A percentile compares a stretch with the other conserved stretches of the same genome.
phyloP scores from a whole-genome alignment of 208 protist genomes.

The Acanthamoeba royreba region DNA sequence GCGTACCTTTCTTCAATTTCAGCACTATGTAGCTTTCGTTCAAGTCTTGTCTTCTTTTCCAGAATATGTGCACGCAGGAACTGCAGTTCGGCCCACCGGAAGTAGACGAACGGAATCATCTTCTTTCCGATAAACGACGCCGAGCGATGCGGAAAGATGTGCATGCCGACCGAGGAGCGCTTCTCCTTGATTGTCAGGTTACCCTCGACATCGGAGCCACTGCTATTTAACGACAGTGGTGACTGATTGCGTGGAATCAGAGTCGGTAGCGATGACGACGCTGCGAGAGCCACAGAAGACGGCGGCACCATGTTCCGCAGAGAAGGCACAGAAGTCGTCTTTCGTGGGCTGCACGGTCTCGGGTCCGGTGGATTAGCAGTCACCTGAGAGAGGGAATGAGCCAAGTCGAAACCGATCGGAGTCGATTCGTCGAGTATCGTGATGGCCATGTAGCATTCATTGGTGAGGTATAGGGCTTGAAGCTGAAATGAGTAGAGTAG shows the following conservation, averaged over 20 bases:
- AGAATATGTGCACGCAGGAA: background rate
- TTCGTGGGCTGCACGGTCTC: background rate
- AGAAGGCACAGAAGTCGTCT: background rate
- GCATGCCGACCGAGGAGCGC: slow-evolving; percentile 18
- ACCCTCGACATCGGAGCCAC: background rate
- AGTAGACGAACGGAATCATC: slow-evolving; percentile 44
- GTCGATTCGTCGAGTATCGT: background rate
- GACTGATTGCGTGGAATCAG: background rate
- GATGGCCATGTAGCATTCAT: slow-evolving; percentile 31
- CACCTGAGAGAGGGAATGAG: background rate
- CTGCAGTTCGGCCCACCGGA: slow-evolving; percentile 26
- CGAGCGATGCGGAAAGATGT: slow-evolving; percentile 18
- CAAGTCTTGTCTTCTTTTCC: slow-evolving; percentile 34
- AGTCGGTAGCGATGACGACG: background rate
- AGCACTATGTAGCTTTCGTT: background rate
- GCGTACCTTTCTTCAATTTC: background rate
- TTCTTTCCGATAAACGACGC: slow-evolving; percentile 39
- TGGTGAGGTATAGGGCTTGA: background rate
- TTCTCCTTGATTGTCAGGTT: background rate
- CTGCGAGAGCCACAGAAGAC: background rate
- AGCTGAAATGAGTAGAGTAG: slow-evolving; percentile 14
- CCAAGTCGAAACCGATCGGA: background rate
- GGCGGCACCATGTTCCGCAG: background rate
- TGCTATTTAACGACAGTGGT: background rate
- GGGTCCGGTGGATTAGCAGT: background rate